Evolutionary conservation across 1,284 basidiomycete genomes (phyloP).

Genomic region (Sporisorium iseilematis-ciliati): DNA sequence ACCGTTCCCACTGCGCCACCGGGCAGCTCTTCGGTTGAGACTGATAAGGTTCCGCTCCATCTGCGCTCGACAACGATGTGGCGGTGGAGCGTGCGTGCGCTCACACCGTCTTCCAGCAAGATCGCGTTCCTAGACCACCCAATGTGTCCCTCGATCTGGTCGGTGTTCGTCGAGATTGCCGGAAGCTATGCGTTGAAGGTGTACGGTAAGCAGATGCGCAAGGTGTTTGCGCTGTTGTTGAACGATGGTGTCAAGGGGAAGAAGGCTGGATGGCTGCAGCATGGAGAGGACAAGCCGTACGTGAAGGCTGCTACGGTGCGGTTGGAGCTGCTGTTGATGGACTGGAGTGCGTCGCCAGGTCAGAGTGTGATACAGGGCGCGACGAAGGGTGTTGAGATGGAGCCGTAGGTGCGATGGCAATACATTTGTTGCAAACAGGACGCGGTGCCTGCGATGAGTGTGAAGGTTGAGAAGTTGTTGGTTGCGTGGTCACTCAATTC

Average conservation of each 20-base stretch:
- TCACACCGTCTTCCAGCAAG: constrained; percentile 51
- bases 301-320: constrained; percentile 61
- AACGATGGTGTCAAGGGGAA: constrained; percentile 49
- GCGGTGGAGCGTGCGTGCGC: constrained; percentile 62
- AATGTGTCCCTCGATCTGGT: constrained; percentile 61
- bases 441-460: background rate
- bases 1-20: constrained; percentile 60
- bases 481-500: too few relatives aligned
- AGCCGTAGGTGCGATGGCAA: constrained; percentile 16
- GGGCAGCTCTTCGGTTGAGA: constrained; percentile 6
- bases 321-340: constrained; percentile 67
- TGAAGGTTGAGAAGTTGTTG: background rate
- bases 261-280: constrained; percentile 49
- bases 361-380: constrained; percentile 24
- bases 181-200: constrained; percentile 39
- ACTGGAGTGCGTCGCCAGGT: constrained; percentile 50
- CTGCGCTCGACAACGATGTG: constrained; percentile 61
- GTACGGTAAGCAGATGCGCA: constrained; percentile 61
- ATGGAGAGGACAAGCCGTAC: constrained; percentile 36
- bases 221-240: constrained; percentile 57
- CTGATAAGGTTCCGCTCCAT: constrained; percentile 33
- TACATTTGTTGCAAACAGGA: background rate
- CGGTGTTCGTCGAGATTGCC: constrained; percentile 63
- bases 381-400: constrained; percentile 50
- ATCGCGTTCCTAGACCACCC: constrained; percentile 52